A percentile compares a stretch with the other conserved stretches of the same genome.
phyloP scores from a whole-genome alignment of 2,329 filamentous ascomycete genomes.

The Exophiala xenobiotica region DNA sequence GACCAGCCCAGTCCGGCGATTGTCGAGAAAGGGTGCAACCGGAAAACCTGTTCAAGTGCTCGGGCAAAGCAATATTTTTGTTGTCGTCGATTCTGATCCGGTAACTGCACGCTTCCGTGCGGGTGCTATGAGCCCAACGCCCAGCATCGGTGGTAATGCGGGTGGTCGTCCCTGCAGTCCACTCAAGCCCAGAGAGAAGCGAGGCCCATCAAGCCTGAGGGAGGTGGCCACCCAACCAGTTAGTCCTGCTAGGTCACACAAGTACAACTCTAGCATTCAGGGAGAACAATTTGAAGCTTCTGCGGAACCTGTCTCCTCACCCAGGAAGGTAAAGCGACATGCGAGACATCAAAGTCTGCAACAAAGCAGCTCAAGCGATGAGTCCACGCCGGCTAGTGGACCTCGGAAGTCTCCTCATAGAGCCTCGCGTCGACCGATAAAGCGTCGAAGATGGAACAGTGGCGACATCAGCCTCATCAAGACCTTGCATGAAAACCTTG shows the following conservation, averaged over 20 bases:
- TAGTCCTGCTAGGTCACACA: slow-evolving; percentile 4
- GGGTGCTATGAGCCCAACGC: slow-evolving; percentile 24
- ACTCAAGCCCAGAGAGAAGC: neutral
- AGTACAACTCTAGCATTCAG: slow-evolving; percentile 1
- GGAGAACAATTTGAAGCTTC: neutral
- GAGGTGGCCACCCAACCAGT: slow-evolving; percentile 9
- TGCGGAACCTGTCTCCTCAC: neutral
- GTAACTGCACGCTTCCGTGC: slow-evolving; percentile 25
- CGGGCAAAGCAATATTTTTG: slow-evolving; percentile 25
- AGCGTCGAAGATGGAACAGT: slow-evolving; percentile 26
- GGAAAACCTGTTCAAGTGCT: slow-evolving; percentile 10
- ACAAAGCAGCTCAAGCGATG: slow-evolving; percentile 18
- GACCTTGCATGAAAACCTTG: slow-evolving; percentile 18
- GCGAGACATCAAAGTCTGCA: slow-evolving; percentile 6
- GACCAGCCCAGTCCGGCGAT: slow-evolving; percentile 5
- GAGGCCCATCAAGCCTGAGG: slow-evolving; percentile 14
- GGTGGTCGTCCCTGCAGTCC: slow-evolving; percentile 8
- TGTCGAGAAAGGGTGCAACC: slow-evolving; percentile 8
- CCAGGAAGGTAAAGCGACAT: slow-evolving; percentile 9
- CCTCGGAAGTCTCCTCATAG: neutral
- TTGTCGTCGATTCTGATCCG: slow-evolving; percentile 27
- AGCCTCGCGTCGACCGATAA: slow-evolving; percentile 4
- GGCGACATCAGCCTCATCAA: slow-evolving; percentile 19
- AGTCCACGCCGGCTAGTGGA: neutral
- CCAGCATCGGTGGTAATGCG: slow-evolving; percentile 11